Evolutionary conservation across 1,284 basidiomycete genomes (phyloP), one percentile per base, ranked within the genome.

Genomic region (Agaricales sp.): DNA sequence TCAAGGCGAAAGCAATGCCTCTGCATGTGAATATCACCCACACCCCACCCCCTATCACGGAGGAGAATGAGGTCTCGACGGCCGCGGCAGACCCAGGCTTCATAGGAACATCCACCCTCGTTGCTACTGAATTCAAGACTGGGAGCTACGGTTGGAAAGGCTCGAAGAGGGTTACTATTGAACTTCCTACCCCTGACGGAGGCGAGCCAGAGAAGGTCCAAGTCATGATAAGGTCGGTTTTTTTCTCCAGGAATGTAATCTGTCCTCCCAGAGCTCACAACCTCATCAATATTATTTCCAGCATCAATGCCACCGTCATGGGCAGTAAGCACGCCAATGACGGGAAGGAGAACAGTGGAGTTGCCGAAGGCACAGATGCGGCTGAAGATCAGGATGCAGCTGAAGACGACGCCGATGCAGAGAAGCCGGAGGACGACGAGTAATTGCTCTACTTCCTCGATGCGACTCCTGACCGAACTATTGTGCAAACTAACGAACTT

Each of bases 81-180:
- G 61, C 69, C 4, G 59, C 66, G 3, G 63, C 61, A 8, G 86
- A 87, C 61, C 69, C 77, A 37, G 83, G 82, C 11, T 71, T 75
- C 59, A 68, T 88, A 53, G 77, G 77, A n/a, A 71, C 66, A 41
- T 61, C 79, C 19, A 72, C 74, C 0, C 68, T 87, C 13, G 54
- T 73, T 2, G 77, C 86, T 1, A 73, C 64, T 50, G 68, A 73
- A 39, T 87, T 89, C 63, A 59, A 67, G 16, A 87, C 85, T 0
- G 84, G 85, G 14, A 85, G 82, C 59, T 87, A 83, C 61, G 86
- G 87, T 3, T 89, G 86, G 86, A 89, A 87, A 60, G 86, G 82
- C 3, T 77, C 64, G 61, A 83, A 82, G 63, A 73, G 79, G 22
- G 63, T 88, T 53, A 73, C 70, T 1, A 70, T 89, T 46, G 82